Base-by-base conservation (phyloP, 495 filamentous ascomycete species). In the Evernia prunastri region DNA sequence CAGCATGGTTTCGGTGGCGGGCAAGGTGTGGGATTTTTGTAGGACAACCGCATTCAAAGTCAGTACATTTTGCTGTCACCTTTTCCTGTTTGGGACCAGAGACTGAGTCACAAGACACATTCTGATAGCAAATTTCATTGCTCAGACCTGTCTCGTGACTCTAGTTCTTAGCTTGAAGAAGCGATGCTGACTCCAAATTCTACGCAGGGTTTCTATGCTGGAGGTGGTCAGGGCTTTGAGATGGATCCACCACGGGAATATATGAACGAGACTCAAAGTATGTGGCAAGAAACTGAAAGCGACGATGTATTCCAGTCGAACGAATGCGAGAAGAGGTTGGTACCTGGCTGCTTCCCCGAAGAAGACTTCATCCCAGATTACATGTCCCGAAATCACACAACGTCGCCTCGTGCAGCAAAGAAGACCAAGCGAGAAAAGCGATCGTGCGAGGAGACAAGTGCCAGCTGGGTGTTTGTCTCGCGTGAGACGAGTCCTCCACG, bases 21-120 rank as follows among this genome's bases (percentile, higher is more conserved):
- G 89, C 10, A 92, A 87, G 72, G 85, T 94, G 12, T 89, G 89
- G 79, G 82, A 91, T 69, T 91, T 95, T 65, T 94, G 91, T 79
- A 88, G 80, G 70, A 78, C 79, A 2, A 82, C 84, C 13, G 82
- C 87, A 0, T 92, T 96, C 71, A 78, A 80, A 56, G 92, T 51
- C 15, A 23, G 47, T 51, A 29, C 10, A 51, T 29, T 29, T 29
- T 11, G 23, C 1, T 23, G 20, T 47, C 1, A 23, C 23, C 12
- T 17, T 11, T 15, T 51, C 47, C 10, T 29, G 10, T 29, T 51
- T 51, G 11, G 20, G 47, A 51, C 11, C 47, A 51, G 29, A 51
- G 47, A 23, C 10, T 27, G 9, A 51, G 47, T 29, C 23, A 15
- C 25, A 51, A 27, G 43, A 9, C 20, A 47, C 9, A 15, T 27